A percentile compares a stretch with the other conserved stretches of the same genome.
phyloP scores from a whole-genome alignment of 164 flowering plant species.

The Kalanchoe fedtschenkoi region DNA sequence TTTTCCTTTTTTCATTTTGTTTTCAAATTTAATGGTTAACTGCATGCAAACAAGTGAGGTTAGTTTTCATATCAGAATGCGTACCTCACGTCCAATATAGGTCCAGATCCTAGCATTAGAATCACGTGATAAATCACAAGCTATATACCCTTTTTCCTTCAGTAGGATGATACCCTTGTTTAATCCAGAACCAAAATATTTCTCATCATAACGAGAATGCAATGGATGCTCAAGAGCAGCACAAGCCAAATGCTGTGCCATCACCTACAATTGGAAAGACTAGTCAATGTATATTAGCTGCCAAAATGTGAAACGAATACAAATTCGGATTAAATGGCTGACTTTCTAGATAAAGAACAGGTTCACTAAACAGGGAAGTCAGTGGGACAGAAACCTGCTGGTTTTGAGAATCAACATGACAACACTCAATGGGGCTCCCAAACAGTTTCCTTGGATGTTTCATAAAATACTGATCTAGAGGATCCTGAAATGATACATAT shows the following conservation, averaged over 20 bases:
- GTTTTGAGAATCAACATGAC: slow-evolving; percentile 74
- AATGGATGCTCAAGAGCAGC: slow-evolving; percentile 82
- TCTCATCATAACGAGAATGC: slow-evolving; percentile 61
- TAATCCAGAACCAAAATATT: slow-evolving; percentile 68
- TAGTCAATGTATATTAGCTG: not conserved
- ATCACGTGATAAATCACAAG: slow-evolving; percentile 37
- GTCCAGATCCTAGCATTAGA: slow-evolving; percentile 52
- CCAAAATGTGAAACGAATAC: not conserved
- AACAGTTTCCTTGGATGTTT: slow-evolving; percentile 79
- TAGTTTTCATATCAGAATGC: not conserved
- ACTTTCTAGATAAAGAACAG: too few relatives aligned
- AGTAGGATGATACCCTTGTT: slow-evolving; percentile 34
- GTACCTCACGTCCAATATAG: slow-evolving; percentile 84
- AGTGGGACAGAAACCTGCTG: slow-evolving; percentile 40
- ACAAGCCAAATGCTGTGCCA: slow-evolving; percentile 77
- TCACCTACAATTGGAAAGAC: slow-evolving; percentile 38
- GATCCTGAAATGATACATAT: slow-evolving; percentile 90
- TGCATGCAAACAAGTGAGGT: slow-evolving; percentile 5
- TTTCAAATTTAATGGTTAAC: too few relatives aligned
- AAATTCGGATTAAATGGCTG: too few relatives aligned
- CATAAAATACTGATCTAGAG: slow-evolving; percentile 94
- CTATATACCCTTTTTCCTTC: slow-evolving; percentile 42
- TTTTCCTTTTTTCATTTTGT: too few relatives aligned
- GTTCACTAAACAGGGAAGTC: not conserved
- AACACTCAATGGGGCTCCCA: slow-evolving; percentile 70